Conservation (phyloP, 495 filamentous ascomycete species). For the Gamarada debralockiae region DNA sequence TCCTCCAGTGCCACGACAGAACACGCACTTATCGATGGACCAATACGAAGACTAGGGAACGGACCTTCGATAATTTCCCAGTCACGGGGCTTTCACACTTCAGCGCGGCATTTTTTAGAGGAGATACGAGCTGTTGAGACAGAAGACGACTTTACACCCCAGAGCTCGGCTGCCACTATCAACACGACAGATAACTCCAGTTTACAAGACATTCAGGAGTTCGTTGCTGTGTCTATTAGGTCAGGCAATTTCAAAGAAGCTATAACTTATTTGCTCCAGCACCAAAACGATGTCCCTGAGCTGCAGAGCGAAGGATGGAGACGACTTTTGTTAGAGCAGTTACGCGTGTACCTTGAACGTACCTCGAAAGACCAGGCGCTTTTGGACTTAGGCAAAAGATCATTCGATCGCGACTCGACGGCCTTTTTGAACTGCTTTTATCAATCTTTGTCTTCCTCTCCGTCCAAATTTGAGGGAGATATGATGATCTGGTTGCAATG, state of each 20-base stretch:
- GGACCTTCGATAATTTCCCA: constrained; percentile 6
- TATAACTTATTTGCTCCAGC: constrained; percentile 1
- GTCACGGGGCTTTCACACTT: constrained; percentile 16
- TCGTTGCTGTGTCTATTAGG: neutral
- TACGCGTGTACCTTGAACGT: constrained; percentile 34
- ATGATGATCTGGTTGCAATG: constrained; percentile 33
- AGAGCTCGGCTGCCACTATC: neutral
- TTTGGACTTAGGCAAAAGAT: constrained; percentile 36
- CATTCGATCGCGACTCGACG: constrained; percentile 40
- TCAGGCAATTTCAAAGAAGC: constrained; percentile 13
- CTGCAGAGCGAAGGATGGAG: constrained; percentile 13
- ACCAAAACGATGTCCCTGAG: constrained; percentile 2
- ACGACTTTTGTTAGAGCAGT: constrained; percentile 17
- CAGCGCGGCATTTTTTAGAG: neutral
- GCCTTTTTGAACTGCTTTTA: constrained; percentile 46
- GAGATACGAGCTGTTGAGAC: neutral
- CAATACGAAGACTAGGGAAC: neutral
- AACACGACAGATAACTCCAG: constrained; percentile 8
- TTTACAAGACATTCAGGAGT: constrained; percentile 5
- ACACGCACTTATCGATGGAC: neutral
- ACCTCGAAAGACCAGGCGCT: constrained; percentile 30
- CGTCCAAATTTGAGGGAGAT: constrained; percentile 28
- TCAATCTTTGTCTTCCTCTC: constrained; percentile 27
- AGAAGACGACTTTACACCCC: neutral
- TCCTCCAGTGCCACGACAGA: neutral